These are phyloP conservation scores for Leishmania major DNA, from an alignment of 208 protist genomes.

Conservation along the genomic window DNA sequence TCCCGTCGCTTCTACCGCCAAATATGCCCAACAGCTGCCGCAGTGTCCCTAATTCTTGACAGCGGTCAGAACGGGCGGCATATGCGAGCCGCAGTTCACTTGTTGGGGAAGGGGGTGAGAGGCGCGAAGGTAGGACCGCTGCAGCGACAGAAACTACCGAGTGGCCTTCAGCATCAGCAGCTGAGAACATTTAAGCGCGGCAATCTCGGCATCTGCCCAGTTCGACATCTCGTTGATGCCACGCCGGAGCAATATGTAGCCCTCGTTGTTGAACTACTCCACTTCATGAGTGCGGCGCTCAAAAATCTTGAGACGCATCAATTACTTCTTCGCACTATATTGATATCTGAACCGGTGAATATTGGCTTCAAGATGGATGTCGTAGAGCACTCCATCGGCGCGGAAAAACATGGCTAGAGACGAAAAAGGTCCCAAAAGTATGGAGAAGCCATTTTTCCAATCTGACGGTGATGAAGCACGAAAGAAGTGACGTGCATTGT, in stretches of 20 bases:
- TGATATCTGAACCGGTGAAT: constrained; percentile 39
- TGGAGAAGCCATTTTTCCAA: not conserved
- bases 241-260: constrained; percentile 18
- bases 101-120: constrained; percentile 32
- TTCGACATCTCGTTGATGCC: constrained; percentile 56
- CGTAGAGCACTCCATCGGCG: constrained; percentile 2
- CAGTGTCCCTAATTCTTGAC: constrained; percentile 84
- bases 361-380: constrained; percentile 30
- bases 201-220: constrained; percentile 55
- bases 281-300: constrained; percentile 34
- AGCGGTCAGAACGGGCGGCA: constrained; percentile 54
- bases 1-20: constrained; percentile 76
- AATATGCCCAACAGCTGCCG: constrained; percentile 80
- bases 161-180: constrained; percentile 27
- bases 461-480: not conserved
- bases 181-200: constrained; percentile 24
- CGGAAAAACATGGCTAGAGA: not conserved
- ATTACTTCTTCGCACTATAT: constrained; percentile 44
- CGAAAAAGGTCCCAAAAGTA: constrained; percentile 8
- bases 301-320: constrained; percentile 39
- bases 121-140: constrained; percentile 11
- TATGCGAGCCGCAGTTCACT: constrained; percentile 46
- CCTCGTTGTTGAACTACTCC: constrained; percentile 31
- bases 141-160: constrained; percentile 2
- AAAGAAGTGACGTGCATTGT: not conserved